Evolutionary conservation across 1,284 basidiomycete genomes (phyloP).

Genomic region (Chiua sp.): DNA sequence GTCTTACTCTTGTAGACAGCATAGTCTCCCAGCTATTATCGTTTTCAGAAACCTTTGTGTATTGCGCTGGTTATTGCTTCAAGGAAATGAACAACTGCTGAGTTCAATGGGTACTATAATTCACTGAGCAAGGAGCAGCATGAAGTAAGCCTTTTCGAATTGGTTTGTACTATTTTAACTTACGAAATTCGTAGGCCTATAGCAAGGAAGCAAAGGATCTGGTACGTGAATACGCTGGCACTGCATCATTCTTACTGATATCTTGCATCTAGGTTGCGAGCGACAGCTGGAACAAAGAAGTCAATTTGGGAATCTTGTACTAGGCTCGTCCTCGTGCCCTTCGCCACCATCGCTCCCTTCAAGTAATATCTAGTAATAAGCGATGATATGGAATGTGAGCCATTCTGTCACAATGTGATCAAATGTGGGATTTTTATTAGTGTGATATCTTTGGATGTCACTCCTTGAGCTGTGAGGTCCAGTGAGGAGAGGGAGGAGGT

Average conservation of each 20-base stretch:
- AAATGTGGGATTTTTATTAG: no score
- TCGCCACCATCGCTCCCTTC: no score
- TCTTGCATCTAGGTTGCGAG: neutral
- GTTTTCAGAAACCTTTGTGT: neutral
- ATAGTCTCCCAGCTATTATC: no score
- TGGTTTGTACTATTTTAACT: neutral
- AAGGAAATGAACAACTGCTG: neutral
- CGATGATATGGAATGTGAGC: no score
- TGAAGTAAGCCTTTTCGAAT: neutral
- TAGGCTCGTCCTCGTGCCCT: no score
- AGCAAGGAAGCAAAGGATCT: neutral
- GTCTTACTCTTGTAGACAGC: no score
- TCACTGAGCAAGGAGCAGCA: neutral
- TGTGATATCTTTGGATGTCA: no score
- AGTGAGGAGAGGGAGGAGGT: no score
- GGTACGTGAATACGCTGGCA: neutral
- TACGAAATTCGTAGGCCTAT: neutral
- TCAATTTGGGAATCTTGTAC: no score
- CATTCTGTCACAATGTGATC: no score
- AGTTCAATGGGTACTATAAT: neutral
- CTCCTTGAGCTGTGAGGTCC: no score
- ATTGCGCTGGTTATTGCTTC: neutral
- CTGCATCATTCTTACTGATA: neutral
- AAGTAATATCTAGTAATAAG: no score
- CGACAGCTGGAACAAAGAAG: neutral